Conservation (phyloP, 2,329 filamentous ascomycete species). For the Aspergillus puulaauensis region DNA sequence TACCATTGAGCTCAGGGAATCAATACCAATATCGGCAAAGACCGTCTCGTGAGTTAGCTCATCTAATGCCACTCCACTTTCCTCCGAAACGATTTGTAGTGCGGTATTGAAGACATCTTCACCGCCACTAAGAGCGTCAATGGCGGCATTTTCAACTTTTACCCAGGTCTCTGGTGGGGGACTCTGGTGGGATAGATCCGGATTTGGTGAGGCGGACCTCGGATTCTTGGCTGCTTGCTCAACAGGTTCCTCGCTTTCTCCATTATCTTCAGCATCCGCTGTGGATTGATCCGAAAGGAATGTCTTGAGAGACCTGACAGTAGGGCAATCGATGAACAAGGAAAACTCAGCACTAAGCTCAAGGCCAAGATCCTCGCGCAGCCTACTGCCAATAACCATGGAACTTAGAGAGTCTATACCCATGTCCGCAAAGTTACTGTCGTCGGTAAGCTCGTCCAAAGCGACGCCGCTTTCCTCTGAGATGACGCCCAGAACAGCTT, state of each 20-base stretch:
- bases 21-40: constrained; percentile 17
- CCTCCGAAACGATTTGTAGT: constrained; percentile 16
- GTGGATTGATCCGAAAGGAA: background rate
- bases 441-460: constrained; percentile 8
- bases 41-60: constrained; percentile 8
- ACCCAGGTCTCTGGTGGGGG: background rate
- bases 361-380: constrained; percentile 11
- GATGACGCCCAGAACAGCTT: constrained; percentile 3
- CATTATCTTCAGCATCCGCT: background rate
- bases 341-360: constrained; percentile 4
- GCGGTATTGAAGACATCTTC: constrained; percentile 4
- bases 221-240: background rate
- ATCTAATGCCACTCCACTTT: constrained; percentile 12
- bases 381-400: constrained; percentile 2
- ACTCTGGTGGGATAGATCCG: background rate
- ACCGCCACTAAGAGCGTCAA: background rate
- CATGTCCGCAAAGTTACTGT: constrained; percentile 7
- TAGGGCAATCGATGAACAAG: background rate
- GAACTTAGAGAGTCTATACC: constrained; percentile 12
- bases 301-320: background rate
- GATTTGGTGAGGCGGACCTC: background rate
- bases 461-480: constrained; percentile 11
- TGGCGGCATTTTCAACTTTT: background rate
- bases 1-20: constrained; percentile 15
- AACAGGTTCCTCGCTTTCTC: background rate